These are phyloP conservation scores for Plasmodium sp. DNA, from an alignment of 169 alveolate species.

Conservation along the genomic window DNA sequence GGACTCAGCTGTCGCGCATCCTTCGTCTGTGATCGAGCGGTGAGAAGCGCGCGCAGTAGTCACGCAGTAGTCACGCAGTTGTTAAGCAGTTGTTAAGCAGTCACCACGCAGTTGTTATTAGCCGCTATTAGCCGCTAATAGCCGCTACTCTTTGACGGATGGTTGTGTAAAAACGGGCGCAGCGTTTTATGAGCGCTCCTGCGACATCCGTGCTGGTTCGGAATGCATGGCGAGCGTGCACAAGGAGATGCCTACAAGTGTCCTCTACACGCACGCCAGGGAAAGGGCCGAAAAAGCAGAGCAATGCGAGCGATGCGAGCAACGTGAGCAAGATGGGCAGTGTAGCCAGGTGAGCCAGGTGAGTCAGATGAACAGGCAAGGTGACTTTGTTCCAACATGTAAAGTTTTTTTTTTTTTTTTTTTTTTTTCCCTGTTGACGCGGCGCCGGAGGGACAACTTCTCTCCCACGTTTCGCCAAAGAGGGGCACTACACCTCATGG, in stretches of 20 bases:
- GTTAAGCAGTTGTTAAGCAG: too few species aligned
- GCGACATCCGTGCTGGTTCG: neutral
- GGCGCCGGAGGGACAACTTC: neutral
- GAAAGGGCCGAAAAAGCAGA: neutral
- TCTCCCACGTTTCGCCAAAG: neutral
- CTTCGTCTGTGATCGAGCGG: neutral
- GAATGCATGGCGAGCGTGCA: constrained; percentile 78
- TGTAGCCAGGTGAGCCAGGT: neutral
- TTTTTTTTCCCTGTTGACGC: neutral
- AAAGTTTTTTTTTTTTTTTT: neutral
- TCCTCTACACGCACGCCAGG: constrained; percentile 89
- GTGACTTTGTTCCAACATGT: neutral
- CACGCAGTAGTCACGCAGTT: too few species aligned
- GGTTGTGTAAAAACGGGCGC: neutral
- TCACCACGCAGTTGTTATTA: too few species aligned
- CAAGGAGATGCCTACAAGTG: constrained; percentile 93
- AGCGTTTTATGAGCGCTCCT: neutral
- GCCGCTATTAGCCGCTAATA: too few species aligned
- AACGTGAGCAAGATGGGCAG: neutral
- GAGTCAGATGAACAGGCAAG: neutral
- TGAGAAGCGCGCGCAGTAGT: neutral
- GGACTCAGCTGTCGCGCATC: neutral
- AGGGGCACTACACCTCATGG: neutral
- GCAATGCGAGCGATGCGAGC: neutral
- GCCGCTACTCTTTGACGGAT: neutral